Conservation (phyloP, 2,329 filamentous ascomycete genomes). For the Byssoonygena ceratinophila region DNA sequence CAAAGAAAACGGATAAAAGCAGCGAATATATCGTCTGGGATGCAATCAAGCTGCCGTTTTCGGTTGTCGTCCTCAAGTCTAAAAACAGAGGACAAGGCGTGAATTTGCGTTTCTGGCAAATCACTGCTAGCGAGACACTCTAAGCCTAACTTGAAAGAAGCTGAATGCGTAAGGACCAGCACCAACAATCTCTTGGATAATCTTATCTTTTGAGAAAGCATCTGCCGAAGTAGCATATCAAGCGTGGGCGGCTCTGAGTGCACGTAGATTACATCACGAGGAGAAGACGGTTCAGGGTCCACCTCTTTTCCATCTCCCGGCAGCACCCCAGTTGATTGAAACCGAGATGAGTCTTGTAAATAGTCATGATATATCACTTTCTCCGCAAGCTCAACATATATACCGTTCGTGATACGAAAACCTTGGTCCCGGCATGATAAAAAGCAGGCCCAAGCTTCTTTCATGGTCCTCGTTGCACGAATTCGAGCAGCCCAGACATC, state of each 20-base stretch:
- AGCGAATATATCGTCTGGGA: conserved; percentile 33
- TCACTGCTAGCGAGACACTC: conserved; percentile 33
- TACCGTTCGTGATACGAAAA: conserved; percentile 27
- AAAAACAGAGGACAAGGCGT: conserved; percentile 6
- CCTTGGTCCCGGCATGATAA: conserved; percentile 43
- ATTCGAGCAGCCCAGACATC: conserved; percentile 49
- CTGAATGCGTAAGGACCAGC: conserved; percentile 40
- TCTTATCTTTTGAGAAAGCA: conserved; percentile 37
- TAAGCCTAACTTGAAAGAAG: conserved; percentile 33
- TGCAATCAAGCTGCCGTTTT: conserved; percentile 20
- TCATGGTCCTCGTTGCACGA: conserved; percentile 48
- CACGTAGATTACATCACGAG: conserved; percentile 49
- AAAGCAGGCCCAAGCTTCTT: conserved; percentile 57
- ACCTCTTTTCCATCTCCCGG: conserved; percentile 50
- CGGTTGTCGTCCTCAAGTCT: neutral
- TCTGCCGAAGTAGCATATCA: conserved; percentile 43
- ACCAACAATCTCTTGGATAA: conserved; percentile 38
- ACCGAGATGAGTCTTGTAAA: conserved; percentile 2
- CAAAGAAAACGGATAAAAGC: conserved; percentile 38
- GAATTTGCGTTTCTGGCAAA: conserved; percentile 25
- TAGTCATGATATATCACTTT: conserved; percentile 39
- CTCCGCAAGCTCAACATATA: conserved; percentile 49
- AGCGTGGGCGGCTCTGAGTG: conserved; percentile 43
- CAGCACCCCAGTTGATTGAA: conserved; percentile 23
- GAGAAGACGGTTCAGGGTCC: conserved; percentile 45